Base-by-base conservation (phyloP, 495 filamentous ascomycete species). In the Lasiosphaeria ovina region DNA sequence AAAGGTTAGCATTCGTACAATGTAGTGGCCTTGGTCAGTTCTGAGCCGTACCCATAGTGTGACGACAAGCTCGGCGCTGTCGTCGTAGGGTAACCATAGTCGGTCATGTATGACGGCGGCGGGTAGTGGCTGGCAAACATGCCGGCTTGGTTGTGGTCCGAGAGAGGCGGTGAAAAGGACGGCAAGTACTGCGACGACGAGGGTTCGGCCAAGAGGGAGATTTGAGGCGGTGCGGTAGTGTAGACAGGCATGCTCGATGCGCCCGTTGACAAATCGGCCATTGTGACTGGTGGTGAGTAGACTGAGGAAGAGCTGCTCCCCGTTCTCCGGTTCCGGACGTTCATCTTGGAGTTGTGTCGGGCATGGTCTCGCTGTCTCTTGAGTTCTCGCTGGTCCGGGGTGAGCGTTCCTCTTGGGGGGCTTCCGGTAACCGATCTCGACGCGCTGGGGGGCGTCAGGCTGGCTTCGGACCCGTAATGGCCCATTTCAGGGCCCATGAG, bases 351-450 rank as follows among this genome's bases (percentile, higher is more conserved):
- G 54, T 72, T 71, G 51, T 75, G 72, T 32, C 79, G 70, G 36
- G 71, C 76, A 54, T 78, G 78, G 57, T 80, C 78, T 47, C 72
- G 69, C 57, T 81, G 79, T 48, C 76, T 73, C 65, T 80, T 81
- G 4, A 80, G 64, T 54, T 79, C 77, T 50, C 79, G 72, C 62
- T 80, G 78, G 62, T 80, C 78, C 4, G 77, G 68, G 6, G 76
- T 79, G 48, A 81, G 69, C 10, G 68, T 69, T 55, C 64, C 71
- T 54, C 76, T 69, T 3, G 79, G 76, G 4, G 78, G 77, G 71
- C 79, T 80, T 33, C 73, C 73, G 35, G 76, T 80, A 48, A 75
- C 70, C 7, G 78, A 80, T 61, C 76, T 67, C 11, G 79, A 76
- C 33, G 62, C 70, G 55, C 72, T 76, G 12, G 76, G 77, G 34